These are phyloP conservation scores for Candida sp. DNA, from an alignment of 1,139 yeast species.

Conservation along the genomic window DNA sequence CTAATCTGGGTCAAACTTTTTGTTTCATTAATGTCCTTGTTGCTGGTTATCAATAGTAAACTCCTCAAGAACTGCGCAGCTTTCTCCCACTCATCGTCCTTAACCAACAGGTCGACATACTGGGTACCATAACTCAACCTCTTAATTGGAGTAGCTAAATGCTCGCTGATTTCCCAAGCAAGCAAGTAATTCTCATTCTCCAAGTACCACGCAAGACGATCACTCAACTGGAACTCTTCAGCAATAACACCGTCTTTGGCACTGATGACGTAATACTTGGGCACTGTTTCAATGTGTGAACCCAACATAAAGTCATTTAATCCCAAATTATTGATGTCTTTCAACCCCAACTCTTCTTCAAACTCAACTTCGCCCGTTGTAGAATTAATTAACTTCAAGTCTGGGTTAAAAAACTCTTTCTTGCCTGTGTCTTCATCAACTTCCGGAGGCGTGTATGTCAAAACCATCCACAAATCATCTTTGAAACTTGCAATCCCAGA, in stretches of 20 bases:
- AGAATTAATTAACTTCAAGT: constrained; percentile 69
- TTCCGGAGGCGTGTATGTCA: constrained; percentile 56
- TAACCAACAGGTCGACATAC: constrained; percentile 61
- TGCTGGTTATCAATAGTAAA: constrained; percentile 26
- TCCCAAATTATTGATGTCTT: constrained; percentile 63
- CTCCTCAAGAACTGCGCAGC: constrained; percentile 56
- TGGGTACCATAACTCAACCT: constrained; percentile 65
- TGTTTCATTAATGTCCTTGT: constrained; percentile 22
- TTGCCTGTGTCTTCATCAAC: constrained; percentile 25
- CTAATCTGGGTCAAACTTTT: constrained; percentile 30
- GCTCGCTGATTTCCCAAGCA: constrained; percentile 80
- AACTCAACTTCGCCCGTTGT: constrained; percentile 75
- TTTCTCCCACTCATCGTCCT: constrained; percentile 55
- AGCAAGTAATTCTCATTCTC: constrained; percentile 56
- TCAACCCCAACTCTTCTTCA: constrained; percentile 80
- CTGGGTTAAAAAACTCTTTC: constrained; percentile 56
- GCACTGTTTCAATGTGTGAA: constrained; percentile 41
- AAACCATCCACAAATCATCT: constrained; percentile 64
- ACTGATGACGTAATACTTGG: constrained; percentile 70
- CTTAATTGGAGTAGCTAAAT: constrained; percentile 52
- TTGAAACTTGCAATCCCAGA: constrained; percentile 81
- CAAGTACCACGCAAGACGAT: constrained; percentile 75
- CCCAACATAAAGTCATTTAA: constrained; percentile 80
- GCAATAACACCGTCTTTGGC: constrained; percentile 86
- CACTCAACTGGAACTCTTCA: constrained; percentile 67